These are phyloP conservation scores for Trichocladium uniseriatum DNA, from an alignment of 495 filamentous ascomycete species.

Conservation along the genomic window DNA sequence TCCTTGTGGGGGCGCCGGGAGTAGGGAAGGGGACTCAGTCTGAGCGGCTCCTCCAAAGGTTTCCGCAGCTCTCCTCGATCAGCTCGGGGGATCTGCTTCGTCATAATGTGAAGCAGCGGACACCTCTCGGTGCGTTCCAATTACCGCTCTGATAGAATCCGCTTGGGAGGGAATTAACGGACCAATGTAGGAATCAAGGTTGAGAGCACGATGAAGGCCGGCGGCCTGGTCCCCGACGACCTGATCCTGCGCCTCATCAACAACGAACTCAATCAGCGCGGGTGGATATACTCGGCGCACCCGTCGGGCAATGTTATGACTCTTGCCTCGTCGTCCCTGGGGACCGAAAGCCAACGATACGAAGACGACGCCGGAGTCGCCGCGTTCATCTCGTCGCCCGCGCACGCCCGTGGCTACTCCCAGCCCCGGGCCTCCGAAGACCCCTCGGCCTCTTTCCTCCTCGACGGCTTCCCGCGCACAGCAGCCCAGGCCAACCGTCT, in stretches of 20 bases:
- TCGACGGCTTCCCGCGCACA: constrained; percentile 94
- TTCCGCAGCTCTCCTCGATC: constrained; percentile 81
- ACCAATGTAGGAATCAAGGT: constrained; percentile 65
- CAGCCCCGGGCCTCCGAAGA: constrained; percentile 48
- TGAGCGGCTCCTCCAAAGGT: constrained; percentile 73
- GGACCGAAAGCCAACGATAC: constrained; percentile 18
- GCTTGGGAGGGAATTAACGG: neutral
- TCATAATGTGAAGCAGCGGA: constrained; percentile 81
- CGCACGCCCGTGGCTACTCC: constrained; percentile 24
- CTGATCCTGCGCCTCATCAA: constrained; percentile 88
- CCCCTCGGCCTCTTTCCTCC: constrained; percentile 78
- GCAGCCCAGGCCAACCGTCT: constrained; percentile 66
- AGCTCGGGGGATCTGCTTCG: constrained; percentile 88
- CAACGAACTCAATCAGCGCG: constrained; percentile 70
- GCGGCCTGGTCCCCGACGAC: constrained; percentile 75
- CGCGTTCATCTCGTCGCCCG: constrained; percentile 33
- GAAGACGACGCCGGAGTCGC: constrained; percentile 26
- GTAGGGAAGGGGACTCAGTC: constrained; percentile 94
- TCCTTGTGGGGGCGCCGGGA: constrained; percentile 88
- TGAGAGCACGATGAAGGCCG: constrained; percentile 73
- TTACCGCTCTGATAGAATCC: neutral
- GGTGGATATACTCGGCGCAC: constrained; percentile 56
- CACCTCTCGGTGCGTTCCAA: constrained; percentile 61
- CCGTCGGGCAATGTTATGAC: constrained; percentile 33
- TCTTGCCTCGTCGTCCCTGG: constrained; percentile 28